Evolutionary conservation across 306 rosid species (phyloP), one percentile per base, ranked within the genome.

Genomic region (Malus orientalis): DNA sequence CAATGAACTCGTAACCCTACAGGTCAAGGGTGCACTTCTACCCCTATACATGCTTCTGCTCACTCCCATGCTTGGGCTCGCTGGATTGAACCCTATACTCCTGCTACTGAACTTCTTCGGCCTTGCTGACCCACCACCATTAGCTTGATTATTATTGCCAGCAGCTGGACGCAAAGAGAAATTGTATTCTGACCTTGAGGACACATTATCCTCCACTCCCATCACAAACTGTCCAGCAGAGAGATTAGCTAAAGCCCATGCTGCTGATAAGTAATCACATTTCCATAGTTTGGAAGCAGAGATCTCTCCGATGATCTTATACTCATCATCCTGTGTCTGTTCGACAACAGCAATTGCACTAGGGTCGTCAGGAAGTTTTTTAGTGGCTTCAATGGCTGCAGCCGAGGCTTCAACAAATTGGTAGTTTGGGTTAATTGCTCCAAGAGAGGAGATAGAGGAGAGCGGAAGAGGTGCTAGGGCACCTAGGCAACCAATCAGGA

Each of bases 381-480:
- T 65, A 71, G 90, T 80, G 57, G 81, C 85, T 81, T 89, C 91
- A 15, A 91, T 76, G 54, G 98, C 99, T 8, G 91, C 88, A 60
- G 81, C 69, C 12, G 93, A 84, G 68, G 98, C 88, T 59, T 91
- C 98, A 22, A 96, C 84, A 20, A 64, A 87, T 61, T 71, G 66
- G 88, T 83, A 96, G 84, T 91, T 88, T 62, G 93, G 78, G 82
- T 92, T 96, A 30, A 96, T 87, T 72, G 80, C 89, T 76, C 89
- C 97, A 16, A 96, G 93, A 4, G 87, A 69, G 30, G 94, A 78
- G 70, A 96, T 89, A 70, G 99, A 84, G 66, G 97, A 88, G 72
- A 96, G 99, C 58, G 98, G 99, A 74, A 96, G 84, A 12, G 99
- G 99, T 60, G 98, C 99, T 22, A 96, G 81, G 67, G 99, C 99